Percentiles rank a stretch among this genome's conserved stretches.
phyloP scores from a whole-genome alignment of 139 green algal species.

The Ettlia oleoabundans region DNA sequence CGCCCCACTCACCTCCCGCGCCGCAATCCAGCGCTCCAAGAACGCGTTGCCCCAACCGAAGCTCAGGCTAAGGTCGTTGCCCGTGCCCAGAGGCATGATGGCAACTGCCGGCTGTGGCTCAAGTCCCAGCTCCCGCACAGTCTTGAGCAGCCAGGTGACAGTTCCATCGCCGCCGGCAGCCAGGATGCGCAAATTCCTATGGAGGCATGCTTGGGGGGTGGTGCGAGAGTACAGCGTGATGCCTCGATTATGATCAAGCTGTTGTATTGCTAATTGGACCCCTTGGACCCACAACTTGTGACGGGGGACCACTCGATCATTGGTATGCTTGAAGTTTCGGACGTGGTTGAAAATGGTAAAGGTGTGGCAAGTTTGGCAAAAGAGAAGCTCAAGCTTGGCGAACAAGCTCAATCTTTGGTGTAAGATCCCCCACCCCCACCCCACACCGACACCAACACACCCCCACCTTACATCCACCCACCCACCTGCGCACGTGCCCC shows the following conservation, averaged over 20 bases:
- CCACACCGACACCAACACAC: background rate
- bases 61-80: slow-evolving; percentile 79
- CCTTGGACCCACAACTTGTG: no score
- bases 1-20: background rate
- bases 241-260: no score
- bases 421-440: no score
- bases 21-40: slow-evolving; percentile 60
- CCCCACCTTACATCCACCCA: background rate
- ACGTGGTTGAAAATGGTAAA: no score
- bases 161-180: slow-evolving; percentile 84
- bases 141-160: slow-evolving; percentile 75
- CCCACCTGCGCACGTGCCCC: slow-evolving; percentile 42
- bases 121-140: slow-evolving; percentile 73
- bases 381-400: no score
- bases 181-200: slow-evolving; percentile 73
- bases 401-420: no score
- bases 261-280: no score
- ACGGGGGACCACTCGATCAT: no score
- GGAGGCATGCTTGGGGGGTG: background rate
- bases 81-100: slow-evolving; percentile 88
- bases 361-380: no score
- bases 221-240: no score
- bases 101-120: slow-evolving; percentile 72
- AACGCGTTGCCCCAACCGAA: slow-evolving; percentile 84
- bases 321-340: no score